Evolutionary conservation across 139 green algal species (phyloP), one percentile per base, ranked within the genome.

Genomic region (Coelastrella sp.): DNA sequence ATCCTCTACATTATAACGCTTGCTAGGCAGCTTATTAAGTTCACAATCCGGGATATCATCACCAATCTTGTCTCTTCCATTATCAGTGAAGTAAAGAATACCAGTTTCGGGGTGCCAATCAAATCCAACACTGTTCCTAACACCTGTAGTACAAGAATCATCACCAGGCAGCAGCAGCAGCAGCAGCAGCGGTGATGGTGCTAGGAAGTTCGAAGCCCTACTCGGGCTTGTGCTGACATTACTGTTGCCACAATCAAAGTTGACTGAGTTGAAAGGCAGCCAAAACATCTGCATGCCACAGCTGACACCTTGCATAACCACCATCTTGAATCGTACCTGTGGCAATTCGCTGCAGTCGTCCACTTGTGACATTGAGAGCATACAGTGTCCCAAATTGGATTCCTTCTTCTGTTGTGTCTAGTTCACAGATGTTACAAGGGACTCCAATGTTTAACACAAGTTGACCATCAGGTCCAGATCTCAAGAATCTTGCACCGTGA

Each of bases 61-160:
- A 32, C 71, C 71, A 7, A 79, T 63, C n/a, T 79, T 63, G 71
- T 79, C 71, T 32, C 71, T 41, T 41, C 71, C 68, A 4, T 77
- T 77, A 27, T 76, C 68, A 0, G 71, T 63, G 21, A 79, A 79
- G 71, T 79, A 79, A 2, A 79, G 71, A 23, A 62, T 30, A 5
- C 71, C 41, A 27, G 71, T 79, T 19, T 27, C 2, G 15, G 71
- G 71, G 19, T 79, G 71, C 41, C 40, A 79, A n/a, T 79, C 71
- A 38, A 79, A 79, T 2, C 71, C 71, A 25, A 79, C 71, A 45
- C 71, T 79, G 71, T 79, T 79, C 13, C 71, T 41, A 8, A 79
- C 41, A 62, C 71, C 71, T 79, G 43, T 11, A 41, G 62, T 7
- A 19, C 11, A 7, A 69, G n/a, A n/a, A n/a, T n/a, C n/a, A n/a